phyloP scores from a whole-genome alignment of 1,284 basidiomycete genomes.

The Blastosporella zonata region DNA sequence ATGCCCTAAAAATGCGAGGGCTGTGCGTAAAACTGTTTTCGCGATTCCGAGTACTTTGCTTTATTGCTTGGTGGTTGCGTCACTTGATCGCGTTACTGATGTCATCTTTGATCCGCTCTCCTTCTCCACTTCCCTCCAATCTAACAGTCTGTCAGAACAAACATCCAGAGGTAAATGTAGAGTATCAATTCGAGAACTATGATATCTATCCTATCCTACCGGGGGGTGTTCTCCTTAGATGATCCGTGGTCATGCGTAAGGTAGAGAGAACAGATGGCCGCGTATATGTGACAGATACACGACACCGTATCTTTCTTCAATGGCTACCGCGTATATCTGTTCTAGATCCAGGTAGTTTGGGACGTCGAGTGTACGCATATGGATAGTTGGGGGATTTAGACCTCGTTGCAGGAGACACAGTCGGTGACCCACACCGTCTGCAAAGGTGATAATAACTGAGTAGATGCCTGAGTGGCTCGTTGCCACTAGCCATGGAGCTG shows the following conservation, averaged over 20 bases:
- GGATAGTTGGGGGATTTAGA: not conserved
- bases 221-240: too few relatives aligned
- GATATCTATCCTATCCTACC: too few relatives aligned
- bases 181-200: too few relatives aligned
- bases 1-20: too few relatives aligned
- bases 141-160: too few relatives aligned
- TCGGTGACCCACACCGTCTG: not conserved
- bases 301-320: slow-evolving; percentile 17
- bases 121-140: too few relatives aligned
- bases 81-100: too few relatives aligned
- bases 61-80: too few relatives aligned
- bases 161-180: too few relatives aligned
- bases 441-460: not conserved
- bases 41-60: too few relatives aligned
- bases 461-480: slow-evolving; percentile 13
- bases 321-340: slow-evolving; percentile 10
- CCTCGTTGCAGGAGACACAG: slow-evolving; percentile 8
- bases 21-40: too few relatives aligned
- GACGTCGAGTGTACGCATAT: slow-evolving; percentile 6
- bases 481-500: slow-evolving; percentile 4
- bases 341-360: slow-evolving; percentile 11
- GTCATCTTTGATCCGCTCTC: too few relatives aligned
- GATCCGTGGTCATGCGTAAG: slow-evolving; percentile 12
- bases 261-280: slow-evolving; percentile 15
- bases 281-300: slow-evolving; percentile 13